A percentile compares a stretch with the other conserved stretches of the same genome.
These are phyloP conservation scores for Paraurostyla sp. DNA, from an alignment of 73 alveolate genomes.

Conservation along the genomic window DNA sequence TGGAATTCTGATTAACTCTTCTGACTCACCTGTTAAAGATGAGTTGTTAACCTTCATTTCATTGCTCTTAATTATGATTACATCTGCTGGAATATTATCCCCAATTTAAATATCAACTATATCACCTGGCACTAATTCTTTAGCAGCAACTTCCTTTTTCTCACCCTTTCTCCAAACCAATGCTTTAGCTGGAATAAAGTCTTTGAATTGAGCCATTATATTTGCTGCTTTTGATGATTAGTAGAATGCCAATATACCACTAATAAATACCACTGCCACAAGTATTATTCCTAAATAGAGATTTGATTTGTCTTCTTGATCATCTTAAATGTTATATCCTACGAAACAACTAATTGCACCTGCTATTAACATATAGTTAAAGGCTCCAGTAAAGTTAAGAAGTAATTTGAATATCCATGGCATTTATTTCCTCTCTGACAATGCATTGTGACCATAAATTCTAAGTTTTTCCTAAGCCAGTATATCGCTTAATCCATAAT, in stretches of 20 bases:
- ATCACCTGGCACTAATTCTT: background rate
- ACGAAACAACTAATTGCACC: slow-evolving; percentile 84
- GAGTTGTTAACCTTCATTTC: too few species aligned
- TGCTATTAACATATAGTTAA: slow-evolving; percentile 82
- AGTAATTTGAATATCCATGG: slow-evolving; percentile 83
- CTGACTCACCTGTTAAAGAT: too few species aligned
- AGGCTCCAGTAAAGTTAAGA: slow-evolving; percentile 83
- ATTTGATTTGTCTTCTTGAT: slow-evolving; percentile 77
- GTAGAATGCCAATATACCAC: slow-evolving; percentile 84
- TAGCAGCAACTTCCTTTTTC: slow-evolving; percentile 16
- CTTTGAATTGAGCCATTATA: too few species aligned
- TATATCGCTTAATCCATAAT: slow-evolving; percentile 77
- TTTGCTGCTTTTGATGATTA: too few species aligned
- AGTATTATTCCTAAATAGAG: slow-evolving; percentile 85
- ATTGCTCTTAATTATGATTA: too few species aligned
- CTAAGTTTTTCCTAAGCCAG: slow-evolving; percentile 69
- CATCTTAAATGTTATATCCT: slow-evolving; percentile 70
- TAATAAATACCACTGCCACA: slow-evolving; percentile 74
- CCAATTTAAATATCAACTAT: too few species aligned
- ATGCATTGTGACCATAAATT: slow-evolving; percentile 74
- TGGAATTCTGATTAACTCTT: too few species aligned
- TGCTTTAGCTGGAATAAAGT: background rate
- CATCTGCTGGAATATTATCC: too few species aligned
- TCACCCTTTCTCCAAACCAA: background rate
- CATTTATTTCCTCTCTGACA: slow-evolving; percentile 81